phyloP scores from a whole-genome alignment of 1,284 basidiomycete species.

The Apiotrichum veenhuisii region DNA sequence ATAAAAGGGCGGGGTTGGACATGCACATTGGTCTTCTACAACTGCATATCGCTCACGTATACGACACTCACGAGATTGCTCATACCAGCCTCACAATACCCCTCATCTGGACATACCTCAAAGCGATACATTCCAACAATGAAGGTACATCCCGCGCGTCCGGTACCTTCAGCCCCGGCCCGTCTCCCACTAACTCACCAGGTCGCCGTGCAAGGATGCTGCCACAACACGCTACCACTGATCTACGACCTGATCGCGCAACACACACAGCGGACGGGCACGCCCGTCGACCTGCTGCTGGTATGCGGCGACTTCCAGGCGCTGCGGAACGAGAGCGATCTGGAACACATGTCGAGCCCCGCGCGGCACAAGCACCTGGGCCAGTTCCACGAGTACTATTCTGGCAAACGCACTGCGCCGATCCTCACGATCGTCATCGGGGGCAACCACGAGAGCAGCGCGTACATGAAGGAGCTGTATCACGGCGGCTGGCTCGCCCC shows the following conservation, averaged over 20 bases:
- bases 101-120: no score
- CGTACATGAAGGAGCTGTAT: conserved; percentile 95
- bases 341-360: conserved; percentile 85
- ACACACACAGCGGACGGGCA: conserved; percentile 61
- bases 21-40: no score
- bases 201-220: conserved; percentile 92
- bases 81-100: no score
- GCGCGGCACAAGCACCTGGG: conserved; percentile 80
- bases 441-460: conserved; percentile 97
- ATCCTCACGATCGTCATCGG: conserved; percentile 90
- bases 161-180: no score
- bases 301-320: conserved; percentile 86
- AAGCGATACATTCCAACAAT: no score
- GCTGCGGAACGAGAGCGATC: conserved; percentile 75
- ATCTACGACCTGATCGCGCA: conserved; percentile 72
- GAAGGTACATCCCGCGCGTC: no score
- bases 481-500: conserved; percentile 94
- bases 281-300: conserved; percentile 76
- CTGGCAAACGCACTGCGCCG: conserved; percentile 72
- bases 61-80: no score
- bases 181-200: conserved; percentile 47
- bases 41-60: no score
- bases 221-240: conserved; percentile 79
- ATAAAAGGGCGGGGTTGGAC: no score
- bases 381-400: conserved; percentile 86